These are phyloP conservation scores for Scheffersomyces titani DNA, from an alignment of 1,139 yeast genomes.

Conservation along the genomic window DNA sequence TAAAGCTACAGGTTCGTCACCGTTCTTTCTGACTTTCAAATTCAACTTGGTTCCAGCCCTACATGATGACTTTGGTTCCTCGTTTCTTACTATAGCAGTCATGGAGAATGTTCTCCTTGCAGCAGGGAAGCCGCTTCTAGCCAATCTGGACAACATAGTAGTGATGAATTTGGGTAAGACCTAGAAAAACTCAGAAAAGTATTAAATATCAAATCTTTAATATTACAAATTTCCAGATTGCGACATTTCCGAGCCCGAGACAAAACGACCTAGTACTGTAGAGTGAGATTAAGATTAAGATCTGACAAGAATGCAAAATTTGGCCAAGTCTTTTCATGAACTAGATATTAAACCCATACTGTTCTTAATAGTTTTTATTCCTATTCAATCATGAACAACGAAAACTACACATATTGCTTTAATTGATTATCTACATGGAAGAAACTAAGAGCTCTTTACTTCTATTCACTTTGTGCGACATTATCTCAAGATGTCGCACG, in stretches of 20 bases:
- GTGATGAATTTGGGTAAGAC: not conserved
- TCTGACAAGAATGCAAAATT: too few relatives aligned
- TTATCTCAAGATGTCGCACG: not conserved
- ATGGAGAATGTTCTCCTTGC: slow-evolving; percentile 11
- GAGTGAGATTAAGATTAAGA: too few relatives aligned
- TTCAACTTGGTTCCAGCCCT: slow-evolving; percentile 81
- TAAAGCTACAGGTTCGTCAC: slow-evolving; percentile 87
- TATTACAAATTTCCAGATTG: not conserved
- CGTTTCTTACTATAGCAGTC: slow-evolving; percentile 8
- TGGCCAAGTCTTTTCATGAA: too few relatives aligned
- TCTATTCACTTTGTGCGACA: not conserved
- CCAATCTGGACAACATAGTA: not conserved
- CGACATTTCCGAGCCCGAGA: too few relatives aligned
- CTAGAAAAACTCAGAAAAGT: not conserved
- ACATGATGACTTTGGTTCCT: slow-evolving; percentile 41
- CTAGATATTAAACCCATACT: too few relatives aligned
- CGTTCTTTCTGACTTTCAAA: slow-evolving; percentile 73
- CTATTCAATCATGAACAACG: too few relatives aligned
- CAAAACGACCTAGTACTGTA: too few relatives aligned
- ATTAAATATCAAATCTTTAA: not conserved
- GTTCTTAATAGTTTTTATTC: too few relatives aligned
- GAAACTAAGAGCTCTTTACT: not conserved
- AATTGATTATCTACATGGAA: too few relatives aligned
- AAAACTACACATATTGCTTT: too few relatives aligned
- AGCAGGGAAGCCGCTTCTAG: not conserved